These are phyloP conservation scores for Spizellomyces sp. DNA, from an alignment of 192 early-diverging fungal species.

Conservation along the genomic window DNA sequence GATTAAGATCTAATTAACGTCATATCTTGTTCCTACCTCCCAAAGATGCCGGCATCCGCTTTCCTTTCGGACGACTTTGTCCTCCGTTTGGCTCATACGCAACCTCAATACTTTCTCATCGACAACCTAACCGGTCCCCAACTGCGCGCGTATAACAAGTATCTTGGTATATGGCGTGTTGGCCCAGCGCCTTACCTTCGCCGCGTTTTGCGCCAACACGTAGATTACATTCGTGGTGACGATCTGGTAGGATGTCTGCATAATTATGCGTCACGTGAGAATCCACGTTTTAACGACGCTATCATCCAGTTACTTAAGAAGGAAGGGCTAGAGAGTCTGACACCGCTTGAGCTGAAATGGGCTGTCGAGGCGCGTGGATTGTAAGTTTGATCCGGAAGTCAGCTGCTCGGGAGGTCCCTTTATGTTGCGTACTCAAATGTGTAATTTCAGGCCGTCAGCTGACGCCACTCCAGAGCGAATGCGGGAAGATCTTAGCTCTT, in stretches of 20 bases:
- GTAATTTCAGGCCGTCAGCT: conserved; percentile 7
- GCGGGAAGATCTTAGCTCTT: conserved; percentile 8
- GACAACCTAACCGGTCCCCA: conserved; percentile 15
- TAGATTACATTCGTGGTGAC: conserved; percentile 27
- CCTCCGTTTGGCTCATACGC: conserved; percentile 17
- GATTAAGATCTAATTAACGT: background rate
- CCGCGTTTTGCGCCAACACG: conserved; percentile 23
- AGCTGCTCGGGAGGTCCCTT: background rate
- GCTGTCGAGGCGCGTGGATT: conserved; percentile 23
- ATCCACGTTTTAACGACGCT: background rate
- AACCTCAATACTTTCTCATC: conserved; percentile 30
- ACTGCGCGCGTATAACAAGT: conserved; percentile 22
- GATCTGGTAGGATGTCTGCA: conserved; percentile 4
- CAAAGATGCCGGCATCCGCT: conserved; percentile 7
- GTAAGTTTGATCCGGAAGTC: background rate
- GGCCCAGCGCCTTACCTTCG: conserved; percentile 24
- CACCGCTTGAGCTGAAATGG: conserved; percentile 10
- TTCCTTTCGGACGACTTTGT: conserved; percentile 21
- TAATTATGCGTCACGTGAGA: background rate
- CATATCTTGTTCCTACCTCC: background rate
- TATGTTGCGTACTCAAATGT: background rate
- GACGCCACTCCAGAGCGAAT: conserved; percentile 12
- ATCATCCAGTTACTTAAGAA: conserved; percentile 10
- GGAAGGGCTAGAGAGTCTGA: conserved; percentile 20
- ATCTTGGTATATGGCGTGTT: conserved; percentile 24